Evolutionary conservation across 106 monocot genomes (phyloP), one percentile per base, ranked within the genome.

Genomic region (Triglochin maritima): DNA sequence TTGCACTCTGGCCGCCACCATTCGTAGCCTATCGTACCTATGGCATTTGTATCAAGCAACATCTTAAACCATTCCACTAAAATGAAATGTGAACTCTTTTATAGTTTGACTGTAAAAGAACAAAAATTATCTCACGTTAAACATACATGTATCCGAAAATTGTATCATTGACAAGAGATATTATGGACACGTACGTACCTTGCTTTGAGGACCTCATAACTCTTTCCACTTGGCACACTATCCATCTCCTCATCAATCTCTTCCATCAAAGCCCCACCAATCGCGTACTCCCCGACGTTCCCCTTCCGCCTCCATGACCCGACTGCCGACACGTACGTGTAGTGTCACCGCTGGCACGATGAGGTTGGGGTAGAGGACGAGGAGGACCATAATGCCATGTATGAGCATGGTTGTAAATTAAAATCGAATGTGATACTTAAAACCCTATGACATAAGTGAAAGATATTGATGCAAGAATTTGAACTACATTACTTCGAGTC

Each of bases 171-270:
- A 29, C 29, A 1, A 29, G 29, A 29, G 29, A 29, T 29, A 29
- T 29, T 29, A 0, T 29, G 29, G 29, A 29, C 29, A 29, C 1
- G 29, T 29, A 29, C 1, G 29, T 29, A 29, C 81, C 95, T 68
- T 53, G 72, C 80, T 41, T 83, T 60, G 72, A 95, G 80, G 58
- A 78, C 72, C 81, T 85, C 90, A 17, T 65, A 62, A 14, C 79
- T 67, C 60, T 72, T 72, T 13, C 52, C 53, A 56, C 87, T 90
- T 17, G 95, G 90, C 69, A 81, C 41, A 6, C 83, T 43, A 62
- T 95, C 95, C 65, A 87, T 76, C 83, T 95, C 95, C 76, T 95
- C 95, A 47, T 95, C 95, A 63, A 95, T 69, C 60, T 95, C 95
- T 44, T 95, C 95, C 17, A 13, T 57, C 65, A 59, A 10, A 3